These are phyloP conservation scores for Coemansia nantahalensis DNA, from an alignment of 192 early-diverging fungal species.

Conservation along the genomic window DNA sequence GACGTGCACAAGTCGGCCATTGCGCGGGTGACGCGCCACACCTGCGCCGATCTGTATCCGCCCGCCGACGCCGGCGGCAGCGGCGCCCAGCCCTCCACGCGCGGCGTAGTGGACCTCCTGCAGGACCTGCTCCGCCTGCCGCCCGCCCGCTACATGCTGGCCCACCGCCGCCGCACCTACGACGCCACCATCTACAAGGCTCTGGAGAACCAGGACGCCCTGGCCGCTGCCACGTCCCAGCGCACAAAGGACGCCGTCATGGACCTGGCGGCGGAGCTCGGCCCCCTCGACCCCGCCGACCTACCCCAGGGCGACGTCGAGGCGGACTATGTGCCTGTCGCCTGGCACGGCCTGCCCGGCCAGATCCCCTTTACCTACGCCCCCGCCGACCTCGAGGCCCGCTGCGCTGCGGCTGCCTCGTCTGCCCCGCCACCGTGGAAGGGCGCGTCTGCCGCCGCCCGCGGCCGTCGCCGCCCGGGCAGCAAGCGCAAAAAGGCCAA, in stretches of 20 bases:
- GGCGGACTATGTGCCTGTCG: conserved; percentile 36
- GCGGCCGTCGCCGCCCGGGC: conserved; percentile 12
- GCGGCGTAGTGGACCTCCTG: conserved; percentile 21
- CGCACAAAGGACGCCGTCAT: conserved; percentile 17
- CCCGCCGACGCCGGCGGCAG: not conserved
- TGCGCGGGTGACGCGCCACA: conserved; percentile 10
- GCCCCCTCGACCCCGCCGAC: not conserved
- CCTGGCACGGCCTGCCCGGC: conserved; percentile 27
- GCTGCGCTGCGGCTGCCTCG: conserved; percentile 1
- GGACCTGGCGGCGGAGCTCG: conserved; percentile 29
- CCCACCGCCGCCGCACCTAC: conserved; percentile 38
- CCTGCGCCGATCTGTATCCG: conserved; percentile 16
- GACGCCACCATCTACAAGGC: conserved; percentile 47
- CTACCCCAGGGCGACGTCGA: conserved; percentile 17
- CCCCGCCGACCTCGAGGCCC: conserved; percentile 20
- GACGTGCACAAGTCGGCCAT: conserved; percentile 3
- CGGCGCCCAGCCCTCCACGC: conserved; percentile 32
- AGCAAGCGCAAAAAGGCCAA: conserved; percentile 18
- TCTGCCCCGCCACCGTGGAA: conserved; percentile 7
- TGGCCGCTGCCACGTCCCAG: conserved; percentile 4
- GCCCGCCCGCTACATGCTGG: conserved; percentile 34
- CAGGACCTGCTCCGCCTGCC: conserved; percentile 21
- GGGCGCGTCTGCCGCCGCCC: not conserved
- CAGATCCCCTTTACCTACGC: conserved; percentile 45
- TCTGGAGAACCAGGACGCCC: conserved; percentile 11